Conservation (phyloP, 495 filamentous ascomycete genomes). For the Penicillium coprophilum region DNA sequence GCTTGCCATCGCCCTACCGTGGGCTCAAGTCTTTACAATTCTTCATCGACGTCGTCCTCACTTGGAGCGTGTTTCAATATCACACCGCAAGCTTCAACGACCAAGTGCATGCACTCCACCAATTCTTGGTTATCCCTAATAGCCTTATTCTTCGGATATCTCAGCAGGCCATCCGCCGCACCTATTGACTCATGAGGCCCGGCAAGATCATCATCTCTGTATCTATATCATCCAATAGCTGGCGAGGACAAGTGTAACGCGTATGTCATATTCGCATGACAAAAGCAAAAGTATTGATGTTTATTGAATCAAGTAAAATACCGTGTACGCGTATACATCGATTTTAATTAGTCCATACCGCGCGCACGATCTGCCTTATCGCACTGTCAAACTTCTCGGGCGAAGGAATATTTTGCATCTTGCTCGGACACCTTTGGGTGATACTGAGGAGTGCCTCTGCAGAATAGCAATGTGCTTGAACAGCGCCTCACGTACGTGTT, state of each 20-base stretch:
- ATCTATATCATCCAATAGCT: constrained; percentile 44
- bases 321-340: constrained; percentile 16
- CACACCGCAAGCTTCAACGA: constrained; percentile 16
- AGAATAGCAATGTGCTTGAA: constrained; percentile 43
- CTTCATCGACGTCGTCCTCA: constrained; percentile 9
- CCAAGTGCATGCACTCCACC: constrained; percentile 19
- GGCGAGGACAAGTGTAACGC: constrained; percentile 50
- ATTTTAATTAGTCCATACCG: constrained; percentile 39
- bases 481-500: constrained; percentile 44
- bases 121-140: constrained; percentile 43
- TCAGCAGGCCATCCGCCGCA: constrained; percentile 47
- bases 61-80: constrained; percentile 14
- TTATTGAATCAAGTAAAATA: constrained; percentile 32
- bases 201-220: constrained; percentile 50
- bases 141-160: constrained; percentile 49
- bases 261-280: constrained; percentile 43
- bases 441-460: constrained; percentile 40
- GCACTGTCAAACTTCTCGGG: constrained; percentile 28
- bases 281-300: constrained; percentile 16
- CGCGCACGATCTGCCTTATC: constrained; percentile 36
- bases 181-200: constrained; percentile 53
- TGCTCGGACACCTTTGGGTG: constrained; percentile 33
- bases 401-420: constrained; percentile 40
- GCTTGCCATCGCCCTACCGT: neutral
- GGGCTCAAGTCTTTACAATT: neutral